phyloP scores from a whole-genome alignment of 805 yeast genomes.

The Metschnikowia colocasiae region DNA sequence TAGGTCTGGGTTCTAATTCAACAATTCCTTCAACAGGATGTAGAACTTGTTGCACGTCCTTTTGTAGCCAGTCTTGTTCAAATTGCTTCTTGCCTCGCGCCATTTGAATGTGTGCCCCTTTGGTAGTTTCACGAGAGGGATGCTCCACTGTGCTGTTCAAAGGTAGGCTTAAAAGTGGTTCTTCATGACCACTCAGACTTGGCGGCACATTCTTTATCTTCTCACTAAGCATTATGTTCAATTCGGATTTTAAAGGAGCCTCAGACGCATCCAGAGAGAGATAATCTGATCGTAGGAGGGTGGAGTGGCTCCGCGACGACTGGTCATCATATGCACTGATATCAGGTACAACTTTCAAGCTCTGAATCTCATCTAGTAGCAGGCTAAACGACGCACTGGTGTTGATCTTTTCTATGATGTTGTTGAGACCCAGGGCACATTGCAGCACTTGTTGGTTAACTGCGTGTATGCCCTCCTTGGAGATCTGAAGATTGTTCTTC shows the following conservation, averaged over 20 bases:
- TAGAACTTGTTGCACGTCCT: not conserved
- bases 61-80: not conserved
- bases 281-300: constrained; percentile 4
- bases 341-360: constrained; percentile 30
- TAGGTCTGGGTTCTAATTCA: not conserved
- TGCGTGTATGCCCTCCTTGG: constrained; percentile 34
- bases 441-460: constrained; percentile 13
- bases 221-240: constrained; percentile 9
- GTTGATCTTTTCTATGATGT: constrained; percentile 16
- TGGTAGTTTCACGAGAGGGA: not conserved
- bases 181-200: not conserved
- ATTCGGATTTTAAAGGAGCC: constrained; percentile 7
- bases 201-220: not conserved
- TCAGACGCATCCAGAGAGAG: constrained; percentile 5
- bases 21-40: not conserved
- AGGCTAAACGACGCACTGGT: constrained; percentile 39
- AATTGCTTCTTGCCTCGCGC: not conserved
- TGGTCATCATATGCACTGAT: constrained; percentile 6
- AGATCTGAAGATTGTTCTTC: constrained; percentile 25
- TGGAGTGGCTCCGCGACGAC: constrained; percentile 6
- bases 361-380: constrained; percentile 37
- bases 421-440: constrained; percentile 9
- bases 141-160: not conserved
- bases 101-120: not conserved
- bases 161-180: not conserved